Conservation (phyloP, 176 grass and related monocot species). For the Bothriochloa decipiens region DNA sequence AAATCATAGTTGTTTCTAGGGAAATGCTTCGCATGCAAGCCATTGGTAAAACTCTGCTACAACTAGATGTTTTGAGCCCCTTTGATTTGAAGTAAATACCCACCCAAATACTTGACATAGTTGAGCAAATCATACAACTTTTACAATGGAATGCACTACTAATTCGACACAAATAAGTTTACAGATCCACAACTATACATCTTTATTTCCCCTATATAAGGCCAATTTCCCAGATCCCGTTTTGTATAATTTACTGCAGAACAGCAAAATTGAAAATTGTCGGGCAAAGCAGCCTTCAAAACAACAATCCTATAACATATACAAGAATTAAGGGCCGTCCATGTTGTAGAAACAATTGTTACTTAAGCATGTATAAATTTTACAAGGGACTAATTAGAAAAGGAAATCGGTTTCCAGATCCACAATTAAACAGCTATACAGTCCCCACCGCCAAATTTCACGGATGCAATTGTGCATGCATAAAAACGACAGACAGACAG, state of each 20-base stretch:
- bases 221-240: conserved; percentile 16
- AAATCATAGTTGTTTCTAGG: background rate
- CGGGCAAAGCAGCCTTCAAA: background rate
- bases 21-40: background rate
- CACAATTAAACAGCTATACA: background rate
- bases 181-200: background rate
- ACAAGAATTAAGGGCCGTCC: background rate
- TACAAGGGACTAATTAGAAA: background rate
- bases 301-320: background rate
- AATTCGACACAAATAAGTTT: background rate
- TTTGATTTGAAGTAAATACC: background rate
- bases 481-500: background rate
- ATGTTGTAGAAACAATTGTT: background rate
- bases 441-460: background rate
- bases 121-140: background rate
- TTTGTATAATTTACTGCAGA: background rate
- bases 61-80: background rate
- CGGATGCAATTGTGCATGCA: background rate
- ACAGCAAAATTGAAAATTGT: background rate
- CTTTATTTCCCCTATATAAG: background rate
- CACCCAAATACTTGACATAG: background rate
- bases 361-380: background rate
- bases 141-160: background rate
- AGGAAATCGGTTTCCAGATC: conserved; percentile 6
- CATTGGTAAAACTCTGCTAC: background rate